Base-by-base conservation (phyloP, 2,329 filamentous ascomycete species). In the Beauveria bassiana region DNA sequence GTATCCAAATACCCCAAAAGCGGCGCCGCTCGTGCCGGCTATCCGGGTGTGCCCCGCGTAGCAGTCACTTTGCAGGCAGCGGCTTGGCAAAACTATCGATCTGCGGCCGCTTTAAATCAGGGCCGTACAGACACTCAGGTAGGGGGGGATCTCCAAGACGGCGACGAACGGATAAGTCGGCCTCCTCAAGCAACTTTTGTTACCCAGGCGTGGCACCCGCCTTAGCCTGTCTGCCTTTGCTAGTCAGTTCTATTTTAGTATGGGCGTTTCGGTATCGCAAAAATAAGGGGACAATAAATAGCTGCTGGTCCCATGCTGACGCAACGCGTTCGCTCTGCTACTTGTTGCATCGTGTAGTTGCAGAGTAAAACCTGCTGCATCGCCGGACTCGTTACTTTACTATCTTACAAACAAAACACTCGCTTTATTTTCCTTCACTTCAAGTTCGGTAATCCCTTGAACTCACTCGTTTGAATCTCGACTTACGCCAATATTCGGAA, bases 121-220 rank as follows among this genome's bases (percentile, higher is more conserved):
- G 28, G 10, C 5, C 22, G n/a, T 28, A n/a, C 9, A 10, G 24
- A 22, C n/a, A 3, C 14, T 38, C 24, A 45, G 26, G 16, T 10
- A 3, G 8, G 18, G n/a, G n/a, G 20, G 20, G 20, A 2, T 8
- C n/a, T n/a, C 46, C 40, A 20, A 42, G 34, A 54, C 49, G 53
- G 53, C 4, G 40, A 55, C 53, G 24, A 55, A 55, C 56, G 56
- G 56, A 51, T 59, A 59, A 59, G 34, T 59, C 56, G 56, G 56
- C 56, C 56, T 31, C 56, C 16, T 24, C 24, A 31, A 42, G 7
- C 28, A 38, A 59, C 55, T 24, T 10, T 50, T 34, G 45, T 16
- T 46, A 5, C 20, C 16, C 34, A 1, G 55, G 12, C 31, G 56
- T 59, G 46, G 56, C 46, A 22, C 24, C 45, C 34, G 45, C 46